Evolutionary conservation across 768 basidiomycete genomes (phyloP).

Genomic region (Suillus americanus): DNA sequence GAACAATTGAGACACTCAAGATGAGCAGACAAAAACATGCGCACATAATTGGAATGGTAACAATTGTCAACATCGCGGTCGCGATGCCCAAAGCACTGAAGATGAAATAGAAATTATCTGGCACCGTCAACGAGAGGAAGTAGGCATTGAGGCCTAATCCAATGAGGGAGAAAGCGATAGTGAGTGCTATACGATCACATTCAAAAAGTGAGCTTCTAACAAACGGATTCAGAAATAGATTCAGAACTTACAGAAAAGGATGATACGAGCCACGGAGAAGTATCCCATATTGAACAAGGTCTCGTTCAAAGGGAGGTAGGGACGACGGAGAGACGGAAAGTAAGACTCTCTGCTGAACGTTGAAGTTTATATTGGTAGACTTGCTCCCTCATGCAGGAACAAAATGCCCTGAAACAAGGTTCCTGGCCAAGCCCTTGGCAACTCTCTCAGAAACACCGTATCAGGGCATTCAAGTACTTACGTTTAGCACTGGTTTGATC

Average conservation of each 20-base stretch:
- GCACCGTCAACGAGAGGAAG: conserved; percentile 22
- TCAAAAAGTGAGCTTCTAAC: conserved; percentile 6
- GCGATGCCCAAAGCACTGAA: conserved; percentile 33
- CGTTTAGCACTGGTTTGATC: neutral
- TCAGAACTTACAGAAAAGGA: conserved; percentile 21
- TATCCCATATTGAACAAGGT: conserved; percentile 6
- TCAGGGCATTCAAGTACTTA: neutral
- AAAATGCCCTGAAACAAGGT: neutral
- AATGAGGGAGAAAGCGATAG: conserved; percentile 29
- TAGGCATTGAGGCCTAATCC: conserved; percentile 29
- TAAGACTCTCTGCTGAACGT: neutral
- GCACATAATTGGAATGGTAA: conserved; percentile 31
- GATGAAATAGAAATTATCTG: conserved; percentile 16
- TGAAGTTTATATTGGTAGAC: neutral
- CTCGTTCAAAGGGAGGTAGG: neutral
- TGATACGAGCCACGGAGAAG: conserved; percentile 16
- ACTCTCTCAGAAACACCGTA: neutral
- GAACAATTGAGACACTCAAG: conserved; percentile 3
- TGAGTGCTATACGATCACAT: conserved; percentile 10
- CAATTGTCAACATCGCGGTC: conserved; percentile 24
- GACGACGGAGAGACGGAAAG: neutral
- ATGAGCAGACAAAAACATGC: neutral
- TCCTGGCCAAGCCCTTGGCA: neutral
- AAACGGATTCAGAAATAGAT: neutral
- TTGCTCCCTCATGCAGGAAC: neutral